Percentiles rank a stretch among this genome's conserved stretches.
These are phyloP conservation scores for Alternaria rosae DNA, from an alignment of 2,329 filamentous ascomycete genomes.

Conservation along the genomic window DNA sequence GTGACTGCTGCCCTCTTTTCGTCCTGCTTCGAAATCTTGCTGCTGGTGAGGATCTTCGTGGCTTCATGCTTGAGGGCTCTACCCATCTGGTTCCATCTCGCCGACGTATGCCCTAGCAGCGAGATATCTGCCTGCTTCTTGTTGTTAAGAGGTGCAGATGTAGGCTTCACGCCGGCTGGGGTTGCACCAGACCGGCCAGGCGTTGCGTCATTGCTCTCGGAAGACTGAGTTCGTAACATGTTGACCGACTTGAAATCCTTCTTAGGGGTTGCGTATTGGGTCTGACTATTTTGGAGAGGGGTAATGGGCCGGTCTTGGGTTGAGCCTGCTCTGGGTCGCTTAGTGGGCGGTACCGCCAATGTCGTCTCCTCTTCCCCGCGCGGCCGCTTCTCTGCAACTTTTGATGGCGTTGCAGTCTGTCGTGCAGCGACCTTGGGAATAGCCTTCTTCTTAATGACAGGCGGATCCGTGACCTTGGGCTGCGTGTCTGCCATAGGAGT, in stretches of 20 bases:
- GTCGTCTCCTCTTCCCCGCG: conserved; percentile 40
- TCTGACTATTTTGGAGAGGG: conserved; percentile 36
- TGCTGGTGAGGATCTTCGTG: conserved; percentile 44
- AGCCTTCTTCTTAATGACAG: conserved; percentile 35
- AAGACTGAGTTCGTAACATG: conserved; percentile 47
- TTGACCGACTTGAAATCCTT: conserved; percentile 44
- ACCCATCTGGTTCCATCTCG: conserved; percentile 52
- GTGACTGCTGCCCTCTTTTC: conserved; percentile 51
- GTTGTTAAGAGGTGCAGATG: conserved; percentile 41
- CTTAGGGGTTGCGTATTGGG: conserved; percentile 43
- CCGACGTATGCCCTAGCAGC: conserved; percentile 49
- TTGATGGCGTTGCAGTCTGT: conserved; percentile 28
- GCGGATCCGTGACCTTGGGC: conserved; percentile 27
- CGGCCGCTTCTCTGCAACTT: conserved; percentile 46
- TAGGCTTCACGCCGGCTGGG: conserved; percentile 36
- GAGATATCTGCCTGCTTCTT: conserved; percentile 45
- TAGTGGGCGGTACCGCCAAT: conserved; percentile 34
- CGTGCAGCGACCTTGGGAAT: conserved; percentile 37
- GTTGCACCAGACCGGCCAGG: conserved; percentile 45
- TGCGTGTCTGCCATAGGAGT: conserved; percentile 19
- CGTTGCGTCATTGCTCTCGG: conserved; percentile 45
- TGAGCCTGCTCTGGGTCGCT: conserved; percentile 43
- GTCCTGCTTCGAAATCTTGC: conserved; percentile 40
- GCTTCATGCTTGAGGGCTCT: conserved; percentile 57
- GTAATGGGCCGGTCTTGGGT: conserved; percentile 43